phyloP scores from a whole-genome alignment of 495 filamentous ascomycete genomes.

The Oleoguttula mirabilis region DNA sequence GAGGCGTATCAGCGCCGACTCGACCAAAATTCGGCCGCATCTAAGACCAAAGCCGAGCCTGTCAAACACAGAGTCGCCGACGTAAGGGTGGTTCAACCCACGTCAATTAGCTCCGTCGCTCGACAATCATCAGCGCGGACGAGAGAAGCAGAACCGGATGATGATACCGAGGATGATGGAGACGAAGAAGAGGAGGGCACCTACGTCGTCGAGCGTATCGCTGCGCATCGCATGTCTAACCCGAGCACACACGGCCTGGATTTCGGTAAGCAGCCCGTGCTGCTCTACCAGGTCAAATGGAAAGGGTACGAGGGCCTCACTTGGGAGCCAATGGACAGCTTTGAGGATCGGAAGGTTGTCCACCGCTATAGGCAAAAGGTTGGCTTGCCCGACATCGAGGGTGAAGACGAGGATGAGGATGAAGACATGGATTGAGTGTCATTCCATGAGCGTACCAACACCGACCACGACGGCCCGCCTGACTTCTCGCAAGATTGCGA shows the following conservation, averaged over 20 bases:
- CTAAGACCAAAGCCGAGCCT: not conserved
- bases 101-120: not conserved
- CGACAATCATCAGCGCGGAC: not conserved
- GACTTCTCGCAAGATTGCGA: no score
- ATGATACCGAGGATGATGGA: constrained; percentile 1
- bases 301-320: constrained; percentile 10
- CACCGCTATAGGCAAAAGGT: constrained; percentile 1
- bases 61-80: not conserved
- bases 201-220: constrained; percentile 7
- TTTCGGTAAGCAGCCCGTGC: constrained; percentile 11
- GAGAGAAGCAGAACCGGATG: not conserved
- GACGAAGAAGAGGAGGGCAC: constrained; percentile 3
- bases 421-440: not conserved
- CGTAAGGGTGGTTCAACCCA: no score
- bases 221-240: constrained; percentile 14
- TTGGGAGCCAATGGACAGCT: constrained; percentile 15
- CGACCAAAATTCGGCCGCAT: not conserved
- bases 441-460: no score
- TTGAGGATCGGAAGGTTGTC: constrained; percentile 7
- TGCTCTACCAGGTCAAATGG: constrained; percentile 21
- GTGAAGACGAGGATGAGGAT: constrained; percentile 2
- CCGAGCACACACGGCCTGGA: constrained; percentile 8
- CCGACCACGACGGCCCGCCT: no score
- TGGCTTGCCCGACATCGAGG: constrained; percentile 2
- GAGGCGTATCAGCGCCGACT: constrained; percentile 1